Percentiles rank a stretch among this genome's conserved stretches.
Conservation (phyloP, 1,139 yeast genomes). For the Scheffersomyces insectosa region DNA sequence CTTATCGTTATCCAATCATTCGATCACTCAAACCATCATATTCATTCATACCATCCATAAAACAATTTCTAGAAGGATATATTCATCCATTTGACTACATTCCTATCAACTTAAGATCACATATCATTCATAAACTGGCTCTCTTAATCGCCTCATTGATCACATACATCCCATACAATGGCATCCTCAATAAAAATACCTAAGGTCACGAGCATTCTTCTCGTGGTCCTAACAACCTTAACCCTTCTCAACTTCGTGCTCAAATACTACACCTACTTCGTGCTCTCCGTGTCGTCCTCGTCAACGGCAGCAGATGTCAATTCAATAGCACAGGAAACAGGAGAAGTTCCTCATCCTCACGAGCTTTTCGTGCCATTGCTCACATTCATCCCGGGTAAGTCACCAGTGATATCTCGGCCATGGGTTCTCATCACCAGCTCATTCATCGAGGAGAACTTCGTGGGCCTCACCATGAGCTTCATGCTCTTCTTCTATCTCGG, state of each 20-base stretch:
- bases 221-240: slow-evolving; percentile 31
- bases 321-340: slow-evolving; percentile 34
- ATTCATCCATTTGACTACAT: too few relatives aligned
- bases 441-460: slow-evolving; percentile 35
- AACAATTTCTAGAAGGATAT: too few relatives aligned
- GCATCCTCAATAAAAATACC: slow-evolving; percentile 32
- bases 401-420: slow-evolving; percentile 38
- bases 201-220: slow-evolving; percentile 34
- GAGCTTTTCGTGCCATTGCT: slow-evolving; percentile 42
- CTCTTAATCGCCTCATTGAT: too few relatives aligned
- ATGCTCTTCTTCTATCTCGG: slow-evolving; percentile 36
- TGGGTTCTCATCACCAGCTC: slow-evolving; percentile 41
- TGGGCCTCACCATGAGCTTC: slow-evolving; percentile 28
- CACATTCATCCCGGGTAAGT: slow-evolving; percentile 40
- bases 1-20: too few relatives aligned
- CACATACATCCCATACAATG: too few relatives aligned
- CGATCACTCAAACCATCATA: too few relatives aligned
- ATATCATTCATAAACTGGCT: too few relatives aligned
- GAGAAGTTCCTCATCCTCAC: slow-evolving; percentile 43
- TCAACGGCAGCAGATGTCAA: slow-evolving; percentile 25
- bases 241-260: slow-evolving; percentile 19
- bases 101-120: too few relatives aligned
- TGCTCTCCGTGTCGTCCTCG: slow-evolving; percentile 30
- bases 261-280: slow-evolving; percentile 21
- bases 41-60: too few relatives aligned